Percentiles rank a stretch among this genome's conserved stretches.
Evolutionary conservation across 805 yeast genomes (phyloP).

Genomic region (Blastobotrys peoriensis): DNA sequence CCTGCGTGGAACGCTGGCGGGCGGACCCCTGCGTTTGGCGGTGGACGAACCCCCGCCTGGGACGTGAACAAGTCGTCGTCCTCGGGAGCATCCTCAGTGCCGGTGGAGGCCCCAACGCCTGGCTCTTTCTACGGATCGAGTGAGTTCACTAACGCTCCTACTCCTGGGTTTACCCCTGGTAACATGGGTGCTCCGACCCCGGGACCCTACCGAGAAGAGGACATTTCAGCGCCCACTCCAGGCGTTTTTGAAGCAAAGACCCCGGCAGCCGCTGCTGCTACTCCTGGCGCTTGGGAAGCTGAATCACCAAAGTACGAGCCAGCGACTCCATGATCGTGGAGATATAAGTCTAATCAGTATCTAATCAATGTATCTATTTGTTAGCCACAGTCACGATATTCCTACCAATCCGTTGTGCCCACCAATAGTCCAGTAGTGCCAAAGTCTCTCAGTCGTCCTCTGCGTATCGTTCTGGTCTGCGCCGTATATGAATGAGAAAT

Average conservation of each 20-base stretch:
- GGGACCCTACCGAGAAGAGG: constrained; percentile 25
- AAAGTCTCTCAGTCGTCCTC: no score
- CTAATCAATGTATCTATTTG: neutral
- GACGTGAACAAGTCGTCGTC: constrained; percentile 11
- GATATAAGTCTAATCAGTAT: neutral
- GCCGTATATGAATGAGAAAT: no score
- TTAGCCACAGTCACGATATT: no score
- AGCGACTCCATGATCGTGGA: constrained; percentile 19
- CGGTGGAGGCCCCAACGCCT: constrained; percentile 23
- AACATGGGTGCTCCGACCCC: constrained; percentile 39
- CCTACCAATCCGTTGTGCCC: no score
- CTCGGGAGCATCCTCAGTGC: constrained; percentile 21
- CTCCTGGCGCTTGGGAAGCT: constrained; percentile 31
- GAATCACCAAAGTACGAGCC: constrained; percentile 28
- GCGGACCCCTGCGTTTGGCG: constrained; percentile 35
- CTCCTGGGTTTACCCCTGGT: constrained; percentile 33
- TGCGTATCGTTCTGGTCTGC: no score
- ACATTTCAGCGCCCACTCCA: constrained; percentile 31
- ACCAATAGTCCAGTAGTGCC: no score
- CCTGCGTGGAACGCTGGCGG: constrained; percentile 41
- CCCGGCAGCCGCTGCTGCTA: constrained; percentile 27
- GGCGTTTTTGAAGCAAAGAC: constrained; percentile 34
- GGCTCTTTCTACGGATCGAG: constrained; percentile 21
- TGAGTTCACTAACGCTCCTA: constrained; percentile 32
- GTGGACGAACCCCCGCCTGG: constrained; percentile 42